A percentile compares a stretch with the other conserved stretches of the same genome.
Conservation (phyloP, 1,284 basidiomycete species). For the Leccinum glutinopallens region DNA sequence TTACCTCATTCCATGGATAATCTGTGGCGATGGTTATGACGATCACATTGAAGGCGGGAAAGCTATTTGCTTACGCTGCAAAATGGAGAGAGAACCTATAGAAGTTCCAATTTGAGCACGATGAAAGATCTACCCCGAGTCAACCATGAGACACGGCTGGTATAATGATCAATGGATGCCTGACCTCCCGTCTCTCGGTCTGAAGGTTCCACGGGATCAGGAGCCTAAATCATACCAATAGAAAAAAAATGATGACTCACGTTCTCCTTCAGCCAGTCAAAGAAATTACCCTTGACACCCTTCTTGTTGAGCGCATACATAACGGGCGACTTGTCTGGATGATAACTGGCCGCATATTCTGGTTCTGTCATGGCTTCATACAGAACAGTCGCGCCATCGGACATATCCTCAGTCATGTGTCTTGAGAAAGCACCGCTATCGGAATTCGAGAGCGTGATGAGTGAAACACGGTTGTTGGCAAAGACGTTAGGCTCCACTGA, state of each 20-base stretch:
- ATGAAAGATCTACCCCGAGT: slow-evolving; percentile 22
- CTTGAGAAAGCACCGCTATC: slow-evolving; percentile 13
- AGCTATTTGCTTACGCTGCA: slow-evolving; percentile 25
- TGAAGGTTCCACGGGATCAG: slow-evolving; percentile 8
- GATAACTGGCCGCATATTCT: slow-evolving; percentile 24
- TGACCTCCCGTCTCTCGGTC: slow-evolving; percentile 27
- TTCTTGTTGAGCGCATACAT: slow-evolving; percentile 28
- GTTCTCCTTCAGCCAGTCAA: slow-evolving; percentile 30
- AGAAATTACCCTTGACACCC: slow-evolving; percentile 22
- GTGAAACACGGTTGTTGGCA: slow-evolving; percentile 35
- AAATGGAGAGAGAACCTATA: slow-evolving; percentile 27
- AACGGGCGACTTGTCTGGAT: slow-evolving; percentile 27
- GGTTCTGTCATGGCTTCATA: slow-evolving; percentile 30
- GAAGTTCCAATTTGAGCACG: slow-evolving; percentile 28
- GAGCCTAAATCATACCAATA: background rate
- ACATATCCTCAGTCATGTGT: slow-evolving; percentile 22
- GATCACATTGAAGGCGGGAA: background rate
- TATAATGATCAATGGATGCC: background rate
- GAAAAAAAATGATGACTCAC: slow-evolving; percentile 14
- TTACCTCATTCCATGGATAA: slow-evolving; percentile 47
- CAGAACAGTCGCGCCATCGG: slow-evolving; percentile 22
- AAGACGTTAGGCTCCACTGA: slow-evolving; percentile 29
- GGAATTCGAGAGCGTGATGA: slow-evolving; percentile 24
- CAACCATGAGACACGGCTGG: background rate
- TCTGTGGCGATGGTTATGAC: slow-evolving; percentile 14